Conservation (phyloP, 352 stramenopile genomes). For the Globisporangium sylvaticum region DNA sequence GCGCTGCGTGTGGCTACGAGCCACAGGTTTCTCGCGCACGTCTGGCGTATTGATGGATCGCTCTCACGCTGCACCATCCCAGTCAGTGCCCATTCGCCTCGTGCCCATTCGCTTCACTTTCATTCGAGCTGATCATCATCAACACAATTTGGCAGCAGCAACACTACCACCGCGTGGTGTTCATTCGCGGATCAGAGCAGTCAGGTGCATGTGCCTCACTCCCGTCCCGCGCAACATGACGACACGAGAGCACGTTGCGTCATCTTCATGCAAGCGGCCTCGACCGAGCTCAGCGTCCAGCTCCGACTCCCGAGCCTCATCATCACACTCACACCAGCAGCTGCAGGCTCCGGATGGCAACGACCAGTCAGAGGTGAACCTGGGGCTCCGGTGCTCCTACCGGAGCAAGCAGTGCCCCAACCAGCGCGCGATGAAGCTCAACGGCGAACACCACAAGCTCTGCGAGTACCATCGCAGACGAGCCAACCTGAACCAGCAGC, state of each 20-base stretch:
- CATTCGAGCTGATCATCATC: background rate
- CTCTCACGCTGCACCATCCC: background rate
- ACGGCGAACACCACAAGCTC: conserved; percentile 32
- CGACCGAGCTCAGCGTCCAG: background rate
- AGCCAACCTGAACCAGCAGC: conserved; percentile 39
- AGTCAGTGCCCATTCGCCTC: background rate
- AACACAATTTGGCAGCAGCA: too few relatives aligned
- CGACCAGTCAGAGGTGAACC: background rate
- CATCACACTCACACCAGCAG: background rate
- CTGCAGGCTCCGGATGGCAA: background rate
- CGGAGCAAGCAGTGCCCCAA: conserved; percentile 31
- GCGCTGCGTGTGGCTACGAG: background rate
- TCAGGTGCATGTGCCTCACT: background rate
- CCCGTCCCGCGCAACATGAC: background rate
- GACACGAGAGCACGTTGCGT: background rate
- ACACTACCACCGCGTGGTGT: background rate
- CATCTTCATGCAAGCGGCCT: background rate
- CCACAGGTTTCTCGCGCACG: background rate
- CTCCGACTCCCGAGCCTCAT: background rate
- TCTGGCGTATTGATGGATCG: background rate
- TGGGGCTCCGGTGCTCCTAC: conserved; percentile 17
- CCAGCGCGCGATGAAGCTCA: conserved; percentile 32
- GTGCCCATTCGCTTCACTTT: background rate
- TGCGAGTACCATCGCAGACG: conserved; percentile 33
- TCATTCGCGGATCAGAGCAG: background rate